Conservation (phyloP, 345 rosid species). For the Populus alba region DNA sequence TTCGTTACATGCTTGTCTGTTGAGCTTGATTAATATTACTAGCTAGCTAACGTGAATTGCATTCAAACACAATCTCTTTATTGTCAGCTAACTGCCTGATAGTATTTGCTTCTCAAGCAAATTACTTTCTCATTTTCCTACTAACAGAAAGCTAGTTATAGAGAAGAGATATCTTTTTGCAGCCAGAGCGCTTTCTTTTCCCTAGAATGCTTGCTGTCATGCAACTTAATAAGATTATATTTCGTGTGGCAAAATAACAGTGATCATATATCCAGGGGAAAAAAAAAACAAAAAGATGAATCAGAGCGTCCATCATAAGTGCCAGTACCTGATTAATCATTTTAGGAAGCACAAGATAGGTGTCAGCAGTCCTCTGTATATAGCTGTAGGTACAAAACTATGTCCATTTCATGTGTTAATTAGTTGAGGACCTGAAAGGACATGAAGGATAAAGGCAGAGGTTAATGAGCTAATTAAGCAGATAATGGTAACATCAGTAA, state of each 20-base stretch:
- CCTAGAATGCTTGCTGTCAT: too few species aligned
- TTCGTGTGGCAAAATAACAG: background rate
- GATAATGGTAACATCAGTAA: conserved; percentile 9
- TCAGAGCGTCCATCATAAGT: background rate
- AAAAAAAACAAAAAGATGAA: background rate
- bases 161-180: too few species aligned
- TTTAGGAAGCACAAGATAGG: background rate
- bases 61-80: conserved; percentile 2
- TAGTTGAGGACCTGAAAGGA: background rate
- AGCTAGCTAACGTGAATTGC: conserved; percentile 15
- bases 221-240: too few species aligned
- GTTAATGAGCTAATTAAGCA: background rate
- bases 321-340: background rate
- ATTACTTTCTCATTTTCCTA: background rate
- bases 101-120: conserved; percentile 22
- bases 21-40: conserved; percentile 1
- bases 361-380: background rate
- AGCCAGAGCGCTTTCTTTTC: too few species aligned
- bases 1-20: conserved; percentile 1
- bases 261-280: too few species aligned
- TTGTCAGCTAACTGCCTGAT: background rate
- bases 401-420: background rate
- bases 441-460: background rate
- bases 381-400: background rate
- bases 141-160: background rate